Evolutionary conservation across 2,329 filamentous ascomycete genomes (phyloP), one percentile per base, ranked within the genome.

Genomic region (Fusarium xyrophilum): DNA sequence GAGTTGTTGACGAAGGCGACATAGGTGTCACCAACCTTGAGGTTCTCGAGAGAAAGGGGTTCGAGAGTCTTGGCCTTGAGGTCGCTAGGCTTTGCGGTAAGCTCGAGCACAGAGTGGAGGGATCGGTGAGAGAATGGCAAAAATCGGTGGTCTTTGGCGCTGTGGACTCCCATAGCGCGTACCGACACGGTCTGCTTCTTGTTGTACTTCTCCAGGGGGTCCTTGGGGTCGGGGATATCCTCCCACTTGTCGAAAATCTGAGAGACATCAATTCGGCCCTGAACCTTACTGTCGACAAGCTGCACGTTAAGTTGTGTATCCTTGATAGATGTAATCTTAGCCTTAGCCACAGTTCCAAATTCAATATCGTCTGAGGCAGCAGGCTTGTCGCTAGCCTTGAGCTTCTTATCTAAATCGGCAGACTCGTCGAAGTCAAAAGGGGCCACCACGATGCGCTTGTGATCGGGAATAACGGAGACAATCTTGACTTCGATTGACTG

Each of bases 1-100:
- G 95, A 84, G 75, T 97, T 98, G 83, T 98, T 99, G 76, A 99
- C 88, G 75, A 95, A 98, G 2, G 91, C 94, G 52, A 96, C 79
- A 79, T 92, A 89, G 4, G 85, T 87, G 21, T 91, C 89, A 21
- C 91, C 93, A 52, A 88, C 82, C 72, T 90, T 84, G 65, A 99
- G 81, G 63, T 92, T 87, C 28, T 92, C 89, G 33, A 97, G 82
- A 11, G 88, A 88, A 46, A 97, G 82, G 2, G 89, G 81, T 35
- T 81, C 73, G 0, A 79, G 71, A 10, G 76, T 67, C 14, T 79
- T 78, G 23, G 76, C 76, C 55, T 89, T 84, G 40, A 89, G 78
- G 61, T 91, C 86, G 60, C 87, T 91, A 35, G 88, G 85, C 80
- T 94, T 97, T 7, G 91, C 87, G 7, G 94, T 96, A 54, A 98